A percentile compares a stretch with the other conserved stretches of the same genome.
Conservation (phyloP, 192 early-diverging fungal species). For the Allomyces arbusculus region DNA sequence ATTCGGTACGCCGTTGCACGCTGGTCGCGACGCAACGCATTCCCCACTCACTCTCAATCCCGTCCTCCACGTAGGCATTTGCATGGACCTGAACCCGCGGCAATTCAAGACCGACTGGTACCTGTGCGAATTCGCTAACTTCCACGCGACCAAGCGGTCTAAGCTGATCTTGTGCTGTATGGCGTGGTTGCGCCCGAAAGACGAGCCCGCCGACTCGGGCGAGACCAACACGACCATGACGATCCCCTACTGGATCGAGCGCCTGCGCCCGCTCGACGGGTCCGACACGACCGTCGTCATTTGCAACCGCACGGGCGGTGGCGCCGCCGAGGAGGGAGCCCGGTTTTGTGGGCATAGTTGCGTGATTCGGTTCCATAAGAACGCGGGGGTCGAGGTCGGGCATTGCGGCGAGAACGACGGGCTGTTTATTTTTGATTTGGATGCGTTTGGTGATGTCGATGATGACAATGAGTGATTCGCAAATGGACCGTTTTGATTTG, state of each 20-base stretch:
- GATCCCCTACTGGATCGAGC: not conserved
- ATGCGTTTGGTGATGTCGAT: too few relatives aligned
- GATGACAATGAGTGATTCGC: too few relatives aligned
- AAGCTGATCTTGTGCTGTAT: slow-evolving; percentile 12
- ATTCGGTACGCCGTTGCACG: too few relatives aligned
- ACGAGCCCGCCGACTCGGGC: not conserved
- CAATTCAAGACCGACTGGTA: slow-evolving; percentile 23
- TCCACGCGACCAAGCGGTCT: slow-evolving; percentile 7
- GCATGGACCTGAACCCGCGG: slow-evolving; percentile 36
- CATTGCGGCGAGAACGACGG: not conserved
- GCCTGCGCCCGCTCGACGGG: not conserved
- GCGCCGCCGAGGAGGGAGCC: not conserved
- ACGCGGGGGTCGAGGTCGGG: not conserved
- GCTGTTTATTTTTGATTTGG: not conserved
- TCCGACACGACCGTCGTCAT: not conserved
- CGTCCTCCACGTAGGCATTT: slow-evolving; percentile 22
- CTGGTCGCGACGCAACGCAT: too few relatives aligned
- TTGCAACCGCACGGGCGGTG: not conserved
- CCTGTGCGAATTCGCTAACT: slow-evolving; percentile 24
- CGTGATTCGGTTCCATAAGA: not conserved
- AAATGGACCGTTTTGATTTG: too few relatives aligned
- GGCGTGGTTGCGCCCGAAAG: slow-evolving; percentile 17
- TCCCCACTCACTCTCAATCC: not conserved
- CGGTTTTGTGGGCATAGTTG: not conserved
- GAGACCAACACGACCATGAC: not conserved